phyloP scores from a whole-genome alignment of 2,329 filamentous ascomycete genomes.

The Cytospora piceicola region DNA sequence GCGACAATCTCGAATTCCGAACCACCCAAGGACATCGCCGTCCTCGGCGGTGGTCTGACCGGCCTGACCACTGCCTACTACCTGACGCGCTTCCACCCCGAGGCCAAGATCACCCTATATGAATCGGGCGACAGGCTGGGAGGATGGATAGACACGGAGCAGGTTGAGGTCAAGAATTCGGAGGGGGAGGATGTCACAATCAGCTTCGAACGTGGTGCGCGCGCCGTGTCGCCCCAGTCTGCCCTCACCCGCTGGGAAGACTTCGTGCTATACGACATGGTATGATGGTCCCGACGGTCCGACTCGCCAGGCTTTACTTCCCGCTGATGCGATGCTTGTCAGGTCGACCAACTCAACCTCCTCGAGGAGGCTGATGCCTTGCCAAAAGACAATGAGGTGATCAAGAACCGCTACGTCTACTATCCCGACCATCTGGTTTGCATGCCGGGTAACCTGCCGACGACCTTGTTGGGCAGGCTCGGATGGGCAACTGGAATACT shows the following conservation, averaged over 20 bases:
- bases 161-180: constrained; percentile 55
- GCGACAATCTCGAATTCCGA: constrained; percentile 8
- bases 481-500: not conserved
- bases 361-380: constrained; percentile 9
- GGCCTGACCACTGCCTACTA: constrained; percentile 81
- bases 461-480: not conserved
- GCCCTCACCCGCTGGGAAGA: constrained; percentile 57
- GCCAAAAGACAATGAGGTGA: constrained; percentile 47
- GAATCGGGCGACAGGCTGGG: constrained; percentile 73
- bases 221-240: constrained; percentile 67
- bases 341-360: constrained; percentile 29
- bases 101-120: constrained; percentile 76
- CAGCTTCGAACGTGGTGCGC: constrained; percentile 81
- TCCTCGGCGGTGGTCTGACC: constrained; percentile 82
- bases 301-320: constrained; percentile 22
- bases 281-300: constrained; percentile 46
- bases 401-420: constrained; percentile 71
- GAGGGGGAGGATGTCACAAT: constrained; percentile 61
- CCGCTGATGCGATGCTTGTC: constrained; percentile 23
- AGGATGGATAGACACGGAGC: constrained; percentile 79
- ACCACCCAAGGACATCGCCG: constrained; percentile 53
- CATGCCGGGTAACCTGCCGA: constrained; percentile 47
- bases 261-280: constrained; percentile 71
- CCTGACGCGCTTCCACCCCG: constrained; percentile 68
- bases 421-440: constrained; percentile 81